These are phyloP conservation scores for Stenocarpella maydis DNA, from an alignment of 2,329 filamentous ascomycete species.

Conservation along the genomic window DNA sequence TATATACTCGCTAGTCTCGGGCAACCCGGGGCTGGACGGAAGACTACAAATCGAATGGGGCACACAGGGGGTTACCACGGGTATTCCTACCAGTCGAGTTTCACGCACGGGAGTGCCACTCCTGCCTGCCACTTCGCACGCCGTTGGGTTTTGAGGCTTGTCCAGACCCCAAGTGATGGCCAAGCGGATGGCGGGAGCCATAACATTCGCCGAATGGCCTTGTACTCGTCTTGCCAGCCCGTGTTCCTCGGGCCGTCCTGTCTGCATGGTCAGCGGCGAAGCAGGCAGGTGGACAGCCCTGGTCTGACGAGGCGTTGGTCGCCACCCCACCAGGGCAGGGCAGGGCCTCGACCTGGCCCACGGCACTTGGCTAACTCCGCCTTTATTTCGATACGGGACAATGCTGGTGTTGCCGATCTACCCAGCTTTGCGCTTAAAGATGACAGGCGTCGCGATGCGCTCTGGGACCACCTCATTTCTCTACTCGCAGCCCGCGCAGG, in stretches of 20 bases:
- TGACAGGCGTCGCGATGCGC: background rate
- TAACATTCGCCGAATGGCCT: background rate
- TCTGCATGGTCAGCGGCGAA: conserved; percentile 25
- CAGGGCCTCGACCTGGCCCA: background rate
- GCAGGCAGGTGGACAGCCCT: background rate
- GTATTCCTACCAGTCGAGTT: background rate
- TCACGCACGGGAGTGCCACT: background rate
- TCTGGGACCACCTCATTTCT: background rate
- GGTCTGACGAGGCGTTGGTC: background rate
- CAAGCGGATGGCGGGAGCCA: background rate
- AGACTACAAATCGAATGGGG: background rate
- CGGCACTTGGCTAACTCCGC: background rate
- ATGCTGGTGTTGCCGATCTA: background rate
- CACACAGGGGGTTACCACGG: background rate
- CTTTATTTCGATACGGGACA: background rate
- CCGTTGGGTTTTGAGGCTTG: too few species aligned
- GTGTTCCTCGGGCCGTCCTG: background rate
- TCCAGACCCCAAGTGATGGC: background rate
- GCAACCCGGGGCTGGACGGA: background rate
- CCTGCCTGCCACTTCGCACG: background rate
- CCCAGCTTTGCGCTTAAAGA: background rate
- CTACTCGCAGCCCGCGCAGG: conserved; percentile 4
- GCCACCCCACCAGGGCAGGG: background rate
- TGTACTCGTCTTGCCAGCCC: background rate
- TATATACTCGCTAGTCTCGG: background rate